Evolutionary conservation across 331 rosid genomes (phyloP), one percentile per base, ranked within the genome.

Genomic region (Pyrus hybrid): DNA sequence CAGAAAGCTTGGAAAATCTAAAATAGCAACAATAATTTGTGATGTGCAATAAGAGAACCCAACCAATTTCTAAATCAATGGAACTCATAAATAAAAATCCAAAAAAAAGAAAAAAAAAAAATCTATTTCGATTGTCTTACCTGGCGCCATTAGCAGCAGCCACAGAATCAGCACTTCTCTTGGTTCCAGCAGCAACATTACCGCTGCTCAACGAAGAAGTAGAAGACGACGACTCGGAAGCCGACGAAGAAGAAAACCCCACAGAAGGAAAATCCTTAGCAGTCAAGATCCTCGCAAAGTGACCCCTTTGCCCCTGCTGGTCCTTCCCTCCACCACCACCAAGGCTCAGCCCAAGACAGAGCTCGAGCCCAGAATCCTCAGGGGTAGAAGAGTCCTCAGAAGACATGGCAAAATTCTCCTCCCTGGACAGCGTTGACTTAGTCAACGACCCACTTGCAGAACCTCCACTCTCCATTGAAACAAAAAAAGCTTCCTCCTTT

Each of bases 341-440:
- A 33, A 86, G 87, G 77, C 90, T 78, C n/a, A 92, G 72, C 20
- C 93, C 89, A 77, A 92, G 97, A 49, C 88, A 90, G 75, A 92
- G 79, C 77, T 92, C 96, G 76, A 92, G 90, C 62, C 85, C 93
- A 74, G 89, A 85, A 51, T 92, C 96, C 62, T 90, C 91, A 6
- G 89, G 93, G 83, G 81, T 75, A 0, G 92, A 90, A 53, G 97
- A 92, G 58, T 88, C 97, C 86, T 90, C 96, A 0, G 97, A 92
- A 35, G 96, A 92, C 30, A 92, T 85, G 17, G 81, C 84, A 83
- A 92, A 72, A 80, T 88, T 88, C 58, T 90, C 92, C 25, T 90
- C 93, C 65, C 65, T 90, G 8, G 96, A 92, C 51, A 80, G 68
- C 11, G 87, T 82, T 14, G 93, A 84, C 87, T 86, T 86, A 5